These are phyloP conservation scores for Fusarium sp. DNA, from an alignment of 2,329 filamentous ascomycete species.

Conservation along the genomic window DNA sequence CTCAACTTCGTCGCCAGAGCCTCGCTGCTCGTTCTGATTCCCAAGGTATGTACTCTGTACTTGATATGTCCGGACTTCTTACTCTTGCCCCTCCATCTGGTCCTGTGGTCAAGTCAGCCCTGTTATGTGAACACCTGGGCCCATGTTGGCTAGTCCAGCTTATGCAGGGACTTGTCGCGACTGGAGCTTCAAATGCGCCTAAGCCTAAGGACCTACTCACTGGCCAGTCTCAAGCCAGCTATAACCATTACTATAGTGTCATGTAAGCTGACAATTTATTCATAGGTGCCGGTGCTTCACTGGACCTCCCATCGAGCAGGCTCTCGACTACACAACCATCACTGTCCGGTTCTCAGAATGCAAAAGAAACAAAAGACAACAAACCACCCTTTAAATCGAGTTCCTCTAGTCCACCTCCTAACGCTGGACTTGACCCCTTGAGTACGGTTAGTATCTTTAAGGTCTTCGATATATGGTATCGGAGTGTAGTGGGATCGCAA, in stretches of 20 bases:
- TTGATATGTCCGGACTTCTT: conserved; percentile 2
- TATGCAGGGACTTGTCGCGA: conserved; percentile 31
- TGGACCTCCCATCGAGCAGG: conserved; percentile 46
- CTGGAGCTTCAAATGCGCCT: conserved; percentile 21
- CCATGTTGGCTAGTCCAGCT: conserved; percentile 22
- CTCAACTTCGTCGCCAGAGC: conserved; percentile 43
- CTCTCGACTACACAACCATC: conserved; percentile 49
- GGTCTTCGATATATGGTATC: neutral
- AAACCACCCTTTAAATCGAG: conserved; percentile 48
- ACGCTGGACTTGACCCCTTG: conserved; percentile 55
- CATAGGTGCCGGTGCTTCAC: conserved; percentile 44
- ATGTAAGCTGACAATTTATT: conserved; percentile 47
- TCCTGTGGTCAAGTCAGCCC: conserved; percentile 20
- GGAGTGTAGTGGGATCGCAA: neutral
- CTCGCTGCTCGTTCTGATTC: conserved; percentile 49
- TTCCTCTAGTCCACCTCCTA: conserved; percentile 44
- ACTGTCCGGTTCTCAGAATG: conserved; percentile 71
- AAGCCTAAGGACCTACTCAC: conserved; percentile 2
- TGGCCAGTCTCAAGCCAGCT: conserved; percentile 14
- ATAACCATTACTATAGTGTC: conserved; percentile 10
- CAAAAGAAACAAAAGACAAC: conserved; percentile 53
- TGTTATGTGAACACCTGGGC: conserved; percentile 17
- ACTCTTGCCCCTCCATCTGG: conserved; percentile 11
- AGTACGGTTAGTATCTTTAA: conserved; percentile 52
- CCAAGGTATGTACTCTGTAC: conserved; percentile 48